phyloP scores from a whole-genome alignment of 441 rosid genomes.

The Viola pubescens region DNA sequence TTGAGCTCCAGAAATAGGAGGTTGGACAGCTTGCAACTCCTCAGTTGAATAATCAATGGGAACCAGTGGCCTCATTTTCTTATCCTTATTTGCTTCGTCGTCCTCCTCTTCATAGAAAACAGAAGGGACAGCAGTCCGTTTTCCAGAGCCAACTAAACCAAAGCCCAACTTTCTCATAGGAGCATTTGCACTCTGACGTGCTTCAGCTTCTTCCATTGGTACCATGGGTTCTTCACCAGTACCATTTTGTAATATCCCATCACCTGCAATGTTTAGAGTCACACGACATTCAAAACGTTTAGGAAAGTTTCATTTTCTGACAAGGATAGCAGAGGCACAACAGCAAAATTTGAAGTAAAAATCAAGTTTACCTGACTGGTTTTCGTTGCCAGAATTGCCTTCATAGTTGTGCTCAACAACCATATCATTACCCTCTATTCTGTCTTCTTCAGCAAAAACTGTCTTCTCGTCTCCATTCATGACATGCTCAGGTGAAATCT shows the following conservation, averaged over 20 bases:
- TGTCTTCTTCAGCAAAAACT: conserved; percentile 28
- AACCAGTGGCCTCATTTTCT: conserved; percentile 92
- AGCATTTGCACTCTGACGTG: conserved; percentile 39
- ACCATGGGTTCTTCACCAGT: conserved; percentile 36
- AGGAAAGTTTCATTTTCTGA: background rate
- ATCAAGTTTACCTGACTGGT: conserved; percentile 22
- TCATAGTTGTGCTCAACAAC: conserved; percentile 28
- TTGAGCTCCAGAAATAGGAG: conserved; percentile 48
- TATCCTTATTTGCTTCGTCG: conserved; percentile 77
- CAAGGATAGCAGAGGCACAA: background rate
- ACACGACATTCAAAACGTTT: conserved; percentile 1
- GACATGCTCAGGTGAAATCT: conserved; percentile 42
- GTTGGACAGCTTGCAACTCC: conserved; percentile 80
- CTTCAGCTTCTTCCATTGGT: conserved; percentile 40
- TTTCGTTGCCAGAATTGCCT: conserved; percentile 30
- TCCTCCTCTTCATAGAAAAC: conserved; percentile 95
- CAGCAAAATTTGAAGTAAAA: background rate
- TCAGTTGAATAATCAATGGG: conserved; percentile 95
- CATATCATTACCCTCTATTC: conserved; percentile 34
- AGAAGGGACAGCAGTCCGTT: conserved; percentile 82
- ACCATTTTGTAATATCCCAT: conserved; percentile 53
- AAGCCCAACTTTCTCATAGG: conserved; percentile 83
- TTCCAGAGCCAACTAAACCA: conserved; percentile 95
- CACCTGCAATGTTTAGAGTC: conserved; percentile 28
- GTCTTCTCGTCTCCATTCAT: conserved; percentile 38